Base-by-base conservation (phyloP, 371 early-diverging fungal species). In the Dentiscutata heterogama region DNA sequence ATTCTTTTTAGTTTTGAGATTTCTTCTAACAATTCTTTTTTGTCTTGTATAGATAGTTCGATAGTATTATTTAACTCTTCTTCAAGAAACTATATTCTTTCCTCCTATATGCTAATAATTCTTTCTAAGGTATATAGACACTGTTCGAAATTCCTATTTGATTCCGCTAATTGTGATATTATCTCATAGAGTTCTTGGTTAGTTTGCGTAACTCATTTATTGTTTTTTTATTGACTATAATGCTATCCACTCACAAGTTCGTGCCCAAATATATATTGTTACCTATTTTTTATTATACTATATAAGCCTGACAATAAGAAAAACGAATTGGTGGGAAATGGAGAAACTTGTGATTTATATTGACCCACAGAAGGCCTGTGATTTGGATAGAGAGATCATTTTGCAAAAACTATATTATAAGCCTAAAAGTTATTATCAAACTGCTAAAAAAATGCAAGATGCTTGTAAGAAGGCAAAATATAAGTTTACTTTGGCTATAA, bases 261-360 rank as follows among this genome's bases (percentile, higher is more conserved):
- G n/a, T n/a, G n/a, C n/a, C n/a, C n/a, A n/a, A n/a, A n/a, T n/a
- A n/a, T n/a, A n/a, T n/a, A n/a, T n/a, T n/a, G n/a, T n/a, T n/a
- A n/a, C n/a, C n/a, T n/a, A n/a, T n/a, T n/a, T n/a, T n/a, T n/a
- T n/a, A n/a, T n/a, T n/a, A n/a, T n/a, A n/a, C n/a, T n/a, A n/a
- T n/a, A n/a, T n/a, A n/a, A n/a, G n/a, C n/a, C n/a, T n/a, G n/a
- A n/a, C n/a, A n/a, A n/a, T n/a, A n/a, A n/a, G n/a, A n/a, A 65
- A 16, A 20, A 16, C 18, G 18, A 65, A 65, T n/a, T n/a, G n/a
- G n/a, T n/a, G n/a, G n/a, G 65, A 16, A 31, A 65, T 65, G 65
- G 39, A 31, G 7, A 35, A 65, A 65, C 65, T n/a, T n/a, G n/a
- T 10, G 10, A 65, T 65, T 65, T 65, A 65, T 65, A 65, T 65